Evolutionary conservation across 2,329 filamentous ascomycete genomes (phyloP).

Genomic region (Cladosporium cucumerinum): DNA sequence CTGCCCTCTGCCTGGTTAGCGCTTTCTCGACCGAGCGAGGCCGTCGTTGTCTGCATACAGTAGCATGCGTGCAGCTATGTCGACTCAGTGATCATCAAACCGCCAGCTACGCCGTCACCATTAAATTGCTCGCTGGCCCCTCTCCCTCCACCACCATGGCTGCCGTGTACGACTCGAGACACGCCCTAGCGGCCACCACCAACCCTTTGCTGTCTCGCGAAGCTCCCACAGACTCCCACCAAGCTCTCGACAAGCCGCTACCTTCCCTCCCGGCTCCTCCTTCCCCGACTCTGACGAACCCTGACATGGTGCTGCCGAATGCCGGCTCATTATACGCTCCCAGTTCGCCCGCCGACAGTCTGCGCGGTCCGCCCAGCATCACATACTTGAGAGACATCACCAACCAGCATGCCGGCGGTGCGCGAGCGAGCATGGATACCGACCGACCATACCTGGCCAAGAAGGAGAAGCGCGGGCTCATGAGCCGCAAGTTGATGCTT

Average conservation of each 20-base stretch:
- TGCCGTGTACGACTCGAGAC: conserved; percentile 5
- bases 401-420: conserved; percentile 9
- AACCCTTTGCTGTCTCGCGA: conserved; percentile 1
- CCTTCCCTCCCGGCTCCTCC: conserved; percentile 48
- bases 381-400: conserved; percentile 26
- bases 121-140: not conserved
- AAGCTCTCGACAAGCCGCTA: conserved; percentile 10
- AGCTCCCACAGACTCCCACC: not conserved
- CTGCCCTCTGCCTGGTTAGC: not conserved
- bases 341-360: conserved; percentile 22
- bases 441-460: conserved; percentile 11
- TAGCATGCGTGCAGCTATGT: not conserved
- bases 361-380: conserved; percentile 29
- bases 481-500: conserved; percentile 34
- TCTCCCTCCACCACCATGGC: not conserved
- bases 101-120: not conserved
- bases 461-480: conserved; percentile 31
- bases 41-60: not conserved
- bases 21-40: not conserved
- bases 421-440: conserved; percentile 12
- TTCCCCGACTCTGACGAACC: conserved; percentile 86
- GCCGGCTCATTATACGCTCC: conserved; percentile 38
- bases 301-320: conserved; percentile 84
- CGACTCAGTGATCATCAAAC: not conserved
- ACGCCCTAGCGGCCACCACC: not conserved